A percentile compares a stretch with the other conserved stretches of the same genome.
phyloP scores from a whole-genome alignment of 2,329 filamentous ascomycete species.

The Aureobasidium sp. region DNA sequence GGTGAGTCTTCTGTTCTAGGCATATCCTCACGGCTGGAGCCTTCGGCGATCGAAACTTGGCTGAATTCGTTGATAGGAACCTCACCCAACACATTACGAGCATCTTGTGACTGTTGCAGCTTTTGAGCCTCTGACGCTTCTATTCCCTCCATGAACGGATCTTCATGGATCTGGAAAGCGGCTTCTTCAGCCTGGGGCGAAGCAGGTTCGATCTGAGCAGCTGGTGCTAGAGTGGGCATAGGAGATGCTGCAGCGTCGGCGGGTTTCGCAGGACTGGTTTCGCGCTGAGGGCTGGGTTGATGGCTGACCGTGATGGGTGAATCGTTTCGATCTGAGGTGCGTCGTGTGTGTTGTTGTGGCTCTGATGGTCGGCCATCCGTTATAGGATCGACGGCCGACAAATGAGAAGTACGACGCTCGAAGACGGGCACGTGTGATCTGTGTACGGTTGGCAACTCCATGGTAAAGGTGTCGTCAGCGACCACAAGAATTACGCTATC shows the following conservation, averaged over 20 bases:
- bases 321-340: slow-evolving; percentile 6
- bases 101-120: slow-evolving; percentile 26
- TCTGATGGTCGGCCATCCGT: neutral
- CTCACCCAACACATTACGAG: slow-evolving; percentile 40
- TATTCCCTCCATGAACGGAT: slow-evolving; percentile 40
- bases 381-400: neutral
- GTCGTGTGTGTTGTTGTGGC: neutral
- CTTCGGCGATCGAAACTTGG: neutral
- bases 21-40: neutral
- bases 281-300: slow-evolving; percentile 15
- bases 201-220: neutral
- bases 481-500: slow-evolving; percentile 32
- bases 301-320: slow-evolving; percentile 13
- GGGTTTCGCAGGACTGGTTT: slow-evolving; percentile 24
- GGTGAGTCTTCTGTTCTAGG: slow-evolving; percentile 9
- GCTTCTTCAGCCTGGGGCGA: neutral
- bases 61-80: slow-evolving; percentile 40
- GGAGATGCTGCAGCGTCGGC: slow-evolving; percentile 20
- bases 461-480: slow-evolving; percentile 43
- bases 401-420: slow-evolving; percentile 3
- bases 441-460: slow-evolving; percentile 40
- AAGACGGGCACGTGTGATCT: slow-evolving; percentile 22
- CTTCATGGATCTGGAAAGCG: slow-evolving; percentile 47
- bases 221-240: slow-evolving; percentile 20
- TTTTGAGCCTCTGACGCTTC: slow-evolving; percentile 25